phyloP scores from a whole-genome alignment of 2,329 filamentous ascomycete species.

The Colletotrichum tropicale region DNA sequence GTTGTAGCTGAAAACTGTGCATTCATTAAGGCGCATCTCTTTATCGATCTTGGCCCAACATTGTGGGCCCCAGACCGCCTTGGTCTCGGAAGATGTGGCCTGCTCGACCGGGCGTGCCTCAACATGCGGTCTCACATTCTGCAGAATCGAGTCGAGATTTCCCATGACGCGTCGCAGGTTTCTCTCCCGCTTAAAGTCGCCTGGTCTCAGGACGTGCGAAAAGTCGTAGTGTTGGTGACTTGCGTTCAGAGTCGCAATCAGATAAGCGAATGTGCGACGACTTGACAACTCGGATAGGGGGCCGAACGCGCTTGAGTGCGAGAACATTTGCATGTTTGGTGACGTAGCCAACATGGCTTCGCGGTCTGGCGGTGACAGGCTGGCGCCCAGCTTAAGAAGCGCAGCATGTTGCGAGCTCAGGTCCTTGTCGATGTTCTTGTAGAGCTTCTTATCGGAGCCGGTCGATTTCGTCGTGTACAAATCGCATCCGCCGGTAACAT shows the following conservation, averaged over 20 bases:
- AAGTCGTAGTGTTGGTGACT: conserved; percentile 94
- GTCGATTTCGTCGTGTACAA: conserved; percentile 97
- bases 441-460: conserved; percentile 94
- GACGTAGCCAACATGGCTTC: conserved; percentile 70
- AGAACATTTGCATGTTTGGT: conserved; percentile 66
- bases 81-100: conserved; percentile 40
- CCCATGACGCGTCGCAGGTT: conserved; percentile 83
- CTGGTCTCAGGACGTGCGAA: conserved; percentile 85
- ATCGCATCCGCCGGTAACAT: conserved; percentile 92
- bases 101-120: conserved; percentile 47
- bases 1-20: conserved; percentile 86
- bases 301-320: conserved; percentile 89
- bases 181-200: conserved; percentile 87
- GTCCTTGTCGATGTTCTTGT: conserved; percentile 91
- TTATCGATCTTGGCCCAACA: conserved; percentile 95
- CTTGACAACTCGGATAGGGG: conserved; percentile 86
- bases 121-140: conserved; percentile 77
- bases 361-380: conserved; percentile 82
- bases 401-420: conserved; percentile 92
- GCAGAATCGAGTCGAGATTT: conserved; percentile 84
- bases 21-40: conserved; percentile 91
- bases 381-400: conserved; percentile 83
- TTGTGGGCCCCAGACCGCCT: conserved; percentile 78
- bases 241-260: conserved; percentile 95
- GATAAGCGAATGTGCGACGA: conserved; percentile 90